Conservation (phyloP, 83 land plant genomes). For the Picea abies region DNA sequence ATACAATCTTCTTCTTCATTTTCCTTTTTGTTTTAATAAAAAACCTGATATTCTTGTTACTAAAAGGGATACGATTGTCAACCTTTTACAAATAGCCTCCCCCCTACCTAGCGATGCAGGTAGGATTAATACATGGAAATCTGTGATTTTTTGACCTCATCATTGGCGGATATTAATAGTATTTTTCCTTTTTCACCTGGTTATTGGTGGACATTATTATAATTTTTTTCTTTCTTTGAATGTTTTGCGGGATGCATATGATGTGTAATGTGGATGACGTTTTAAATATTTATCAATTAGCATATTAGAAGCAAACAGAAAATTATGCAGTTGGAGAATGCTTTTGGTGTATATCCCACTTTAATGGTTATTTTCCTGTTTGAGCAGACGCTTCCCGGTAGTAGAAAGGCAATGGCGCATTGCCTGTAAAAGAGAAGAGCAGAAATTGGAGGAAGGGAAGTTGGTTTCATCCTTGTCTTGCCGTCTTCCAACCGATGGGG, state of each 20-base stretch:
- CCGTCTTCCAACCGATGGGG: conserved; percentile 55
- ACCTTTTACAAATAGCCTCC: too few species aligned
- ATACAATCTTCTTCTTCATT: too few species aligned
- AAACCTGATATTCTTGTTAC: too few species aligned
- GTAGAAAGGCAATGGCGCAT: conserved; percentile 70
- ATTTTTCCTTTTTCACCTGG: background rate
- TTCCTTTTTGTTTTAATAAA: too few species aligned
- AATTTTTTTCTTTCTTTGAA: conserved; percentile 2
- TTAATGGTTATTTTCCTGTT: background rate
- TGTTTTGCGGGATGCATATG: background rate
- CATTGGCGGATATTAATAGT: too few species aligned
- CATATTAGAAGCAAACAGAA: background rate
- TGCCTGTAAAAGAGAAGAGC: conserved; percentile 45
- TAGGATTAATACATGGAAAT: too few species aligned
- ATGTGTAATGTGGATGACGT: background rate
- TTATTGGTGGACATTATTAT: background rate
- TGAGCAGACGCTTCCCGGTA: conserved; percentile 65
- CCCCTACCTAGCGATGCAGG: too few species aligned
- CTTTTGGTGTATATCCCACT: background rate
- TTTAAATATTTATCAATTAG: background rate
- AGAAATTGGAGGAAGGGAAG: conserved; percentile 8
- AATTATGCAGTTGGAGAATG: background rate
- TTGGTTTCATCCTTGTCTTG: conserved; percentile 1
- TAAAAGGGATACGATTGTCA: too few species aligned
- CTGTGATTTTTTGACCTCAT: too few species aligned